Base-by-base conservation (phyloP, 805 yeast genomes). In the Yarrowia keelungensis region DNA sequence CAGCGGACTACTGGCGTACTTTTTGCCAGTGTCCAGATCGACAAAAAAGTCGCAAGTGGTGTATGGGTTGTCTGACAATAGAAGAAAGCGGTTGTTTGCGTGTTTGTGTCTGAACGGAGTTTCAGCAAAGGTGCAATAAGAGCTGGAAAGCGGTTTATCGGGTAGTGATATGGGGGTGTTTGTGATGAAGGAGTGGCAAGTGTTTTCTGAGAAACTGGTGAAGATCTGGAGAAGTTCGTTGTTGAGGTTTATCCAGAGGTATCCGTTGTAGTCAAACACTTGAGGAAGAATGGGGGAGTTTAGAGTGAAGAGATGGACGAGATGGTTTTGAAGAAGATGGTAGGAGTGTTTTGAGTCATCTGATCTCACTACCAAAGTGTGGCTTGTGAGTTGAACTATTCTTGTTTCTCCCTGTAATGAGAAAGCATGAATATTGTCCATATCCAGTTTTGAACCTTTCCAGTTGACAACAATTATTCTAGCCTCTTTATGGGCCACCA, bases 241-340 rank as follows among this genome's bases (percentile, higher is more conserved):
- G 8, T 39, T 9, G 1, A 53, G 1, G 0, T 22, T 12, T 1
- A 14, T 14, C 59, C 45, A 53, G 8, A 53, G 15, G 19, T 38
- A 39, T 14, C 59, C 59, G 59, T 53, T 53, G 59, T 53, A 53
- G 2, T 53, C 59, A 14, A 53, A 19, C 10, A 53, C 45, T 10
- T 26, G 56, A 5, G 42, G 26, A 11, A n/a, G 15, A 5, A 26
- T 11, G 11, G 42, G 26, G 5, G 56, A 12, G 5, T n/a, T 4
- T 12, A 51, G 10, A 8, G 41, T 5, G 42, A 51, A 51, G 15
- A 51, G 56, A 51, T 10, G 22, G 5, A 16, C 4, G 8, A 39
- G 12, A 9, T 8, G 16, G 8, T 22, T 16, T 2, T 19, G 59
- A 2, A 51, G n/a, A 7, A 51, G 56, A 8, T 35, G 10, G n/a